These are phyloP conservation scores for Podochytrium sp. DNA, from an alignment of 192 early-diverging fungal species.

Conservation along the genomic window DNA sequence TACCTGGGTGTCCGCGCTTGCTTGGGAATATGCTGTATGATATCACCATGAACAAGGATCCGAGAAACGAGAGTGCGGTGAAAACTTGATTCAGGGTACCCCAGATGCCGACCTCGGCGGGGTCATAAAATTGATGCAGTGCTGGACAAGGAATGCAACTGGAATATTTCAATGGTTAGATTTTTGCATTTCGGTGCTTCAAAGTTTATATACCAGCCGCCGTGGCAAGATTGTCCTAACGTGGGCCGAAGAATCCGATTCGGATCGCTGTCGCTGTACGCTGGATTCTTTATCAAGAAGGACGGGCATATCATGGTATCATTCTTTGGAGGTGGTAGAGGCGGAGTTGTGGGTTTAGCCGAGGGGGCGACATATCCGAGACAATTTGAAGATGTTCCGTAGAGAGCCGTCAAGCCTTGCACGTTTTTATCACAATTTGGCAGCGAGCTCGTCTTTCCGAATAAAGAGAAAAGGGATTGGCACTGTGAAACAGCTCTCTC, in stretches of 20 bases:
- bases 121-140: slow-evolving; percentile 12
- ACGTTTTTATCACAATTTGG: not conserved
- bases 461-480: not conserved
- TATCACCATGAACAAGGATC: not conserved
- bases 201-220: not conserved
- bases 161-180: not conserved
- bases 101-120: not conserved
- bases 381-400: not conserved
- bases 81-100: not conserved
- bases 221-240: not conserved
- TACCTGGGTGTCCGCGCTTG: not conserved
- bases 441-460: not conserved
- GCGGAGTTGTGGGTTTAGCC: not conserved
- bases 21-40: slow-evolving; percentile 1
- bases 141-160: slow-evolving; percentile 13
- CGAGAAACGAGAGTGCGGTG: not conserved
- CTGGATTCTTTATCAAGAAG: slow-evolving; percentile 3
- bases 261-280: not conserved
- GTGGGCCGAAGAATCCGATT: not conserved
- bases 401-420: not conserved
- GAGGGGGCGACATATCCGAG: not conserved
- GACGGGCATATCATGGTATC: slow-evolving; percentile 8
- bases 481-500: not conserved
- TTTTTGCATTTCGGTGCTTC: too few relatives aligned
- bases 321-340: not conserved